Base-by-base conservation (phyloP, 2,329 filamentous ascomycete species). In the Penicillium sp. region DNA sequence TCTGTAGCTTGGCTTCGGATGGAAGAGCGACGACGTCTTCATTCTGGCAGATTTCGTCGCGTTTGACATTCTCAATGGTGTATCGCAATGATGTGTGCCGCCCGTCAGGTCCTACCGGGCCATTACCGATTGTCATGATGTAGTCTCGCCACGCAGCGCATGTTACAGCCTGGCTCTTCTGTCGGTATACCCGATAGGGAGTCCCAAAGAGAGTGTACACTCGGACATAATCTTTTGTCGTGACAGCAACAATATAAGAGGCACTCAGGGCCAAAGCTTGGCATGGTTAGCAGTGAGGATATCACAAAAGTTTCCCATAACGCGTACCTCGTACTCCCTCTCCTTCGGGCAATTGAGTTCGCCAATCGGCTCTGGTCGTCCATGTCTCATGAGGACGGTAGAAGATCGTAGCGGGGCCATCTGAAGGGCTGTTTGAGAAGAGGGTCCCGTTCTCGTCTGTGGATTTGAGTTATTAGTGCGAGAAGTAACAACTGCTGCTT, bases 351-450 rank as follows among this genome's bases (percentile, higher is more conserved):
- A 99, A 76, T 60, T 89, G 82, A 0, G 89, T 96, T 48, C 90
- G 86, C 92, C 93, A 97, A 74, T 99, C 94, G 20, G 86, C 85
- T 49, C 94, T 84, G 48, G 90, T 84, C 2, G 92, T 97, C 94
- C 94, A 99, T 1, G 90, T 95, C 76, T 99, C 93, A 69, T 99
- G 94, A 0, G 95, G 94, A 6, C 94, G 85, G 74, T 97, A 99
- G 75, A 96, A 97, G n/a, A 99, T 85, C 29, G 86, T 88, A 4
- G 93, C 90, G 2, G 89, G 86, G 55, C 86, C 79, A 29, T 85
- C 82, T 8, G 80, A 81, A 1, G 90, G 85, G 22, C 87, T 89
- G 57, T 89, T 93, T 1, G 92, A 89, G 69, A 97, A 97, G 0
- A 96, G 81, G 0, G 91, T 83, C 15, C 94, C 93, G 53, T 90